Base-by-base conservation (phyloP, 305 asterid species). In the Rubia balearica region DNA sequence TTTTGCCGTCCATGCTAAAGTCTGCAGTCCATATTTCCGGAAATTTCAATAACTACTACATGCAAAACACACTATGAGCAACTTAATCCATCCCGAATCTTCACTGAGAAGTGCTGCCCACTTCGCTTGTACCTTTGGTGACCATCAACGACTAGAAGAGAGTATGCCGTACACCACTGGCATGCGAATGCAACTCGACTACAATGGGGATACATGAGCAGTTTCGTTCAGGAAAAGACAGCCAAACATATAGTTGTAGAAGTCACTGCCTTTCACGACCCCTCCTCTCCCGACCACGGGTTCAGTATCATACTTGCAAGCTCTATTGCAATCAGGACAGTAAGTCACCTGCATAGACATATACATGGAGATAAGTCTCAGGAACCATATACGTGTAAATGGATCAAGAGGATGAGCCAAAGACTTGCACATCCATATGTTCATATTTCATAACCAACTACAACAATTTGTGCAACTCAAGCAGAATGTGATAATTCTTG, bases 301-400 rank as follows among this genome's bases (percentile, higher is more conserved):
- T 82, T 86, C 86, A 45, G 85, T 83, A 69, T 91, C 97, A 64
- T 87, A 94, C 75, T 86, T 90, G 85, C 96, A 92, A 19, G 98
- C 99, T 70, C 99, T 92, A 61, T 60, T 76, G 81, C 98, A 91
- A 83, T 94, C 99, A 0, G 98, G 99, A 82, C 98, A 91, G 77
- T 94, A 94, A 2, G 99, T 94, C 27, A 91, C 96, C 99, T 93
- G 83, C 75, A 81, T 67, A 63, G 40, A 57, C 65, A 27, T n/a
- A 30, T 24, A 72, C 41, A 27, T 16, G 72, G 48, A 66, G 17
- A 67, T 21, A 66, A 73, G 72, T 56, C 22, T 11, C n/a, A 21
- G 56, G 1, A 16, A 22, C 71, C 17, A 43, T 10, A n/a, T 8
- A 1, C 24, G 14, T 36, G 6, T 8, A 7, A 48, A 36, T 17